Conservation (phyloP, 2,329 filamentous ascomycete genomes). For the Chrysosporium queenslandicum region DNA sequence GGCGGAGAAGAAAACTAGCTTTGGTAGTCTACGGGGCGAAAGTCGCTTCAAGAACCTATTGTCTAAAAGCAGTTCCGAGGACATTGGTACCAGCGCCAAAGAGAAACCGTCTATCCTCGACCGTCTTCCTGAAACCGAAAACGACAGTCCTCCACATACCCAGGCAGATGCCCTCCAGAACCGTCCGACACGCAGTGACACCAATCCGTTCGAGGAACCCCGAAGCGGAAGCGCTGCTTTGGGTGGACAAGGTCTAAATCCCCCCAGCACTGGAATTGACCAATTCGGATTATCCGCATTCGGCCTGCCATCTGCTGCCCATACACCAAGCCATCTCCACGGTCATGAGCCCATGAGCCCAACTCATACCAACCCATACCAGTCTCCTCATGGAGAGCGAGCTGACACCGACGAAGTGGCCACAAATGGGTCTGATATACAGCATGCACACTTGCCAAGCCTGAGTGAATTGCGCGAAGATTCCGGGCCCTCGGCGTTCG, state of each 20-base stretch:
- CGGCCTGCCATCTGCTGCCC: constrained; percentile 50
- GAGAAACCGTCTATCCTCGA: constrained; percentile 48
- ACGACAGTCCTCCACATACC: constrained; percentile 40
- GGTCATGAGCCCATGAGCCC: constrained; percentile 69
- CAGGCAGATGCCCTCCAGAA: constrained; percentile 43
- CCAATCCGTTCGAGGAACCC: constrained; percentile 44
- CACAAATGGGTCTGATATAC: constrained; percentile 45
- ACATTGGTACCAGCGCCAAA: constrained; percentile 43
- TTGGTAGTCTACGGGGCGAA: constrained; percentile 59
- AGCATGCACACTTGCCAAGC: constrained; percentile 42
- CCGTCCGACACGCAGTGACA: constrained; percentile 40
- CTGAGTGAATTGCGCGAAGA: constrained; percentile 47
- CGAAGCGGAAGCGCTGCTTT: constrained; percentile 56
- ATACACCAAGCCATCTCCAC: constrained; percentile 42
- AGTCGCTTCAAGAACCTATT: constrained; percentile 81
- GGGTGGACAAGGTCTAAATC: constrained; percentile 61
- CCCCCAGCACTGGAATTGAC: constrained; percentile 39
- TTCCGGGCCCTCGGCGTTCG: constrained; percentile 43
- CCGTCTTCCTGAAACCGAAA: constrained; percentile 44
- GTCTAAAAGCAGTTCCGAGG: constrained; percentile 64
- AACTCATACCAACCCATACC: constrained; percentile 91
- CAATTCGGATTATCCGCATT: constrained; percentile 52
- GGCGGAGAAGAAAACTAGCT: constrained; percentile 60
- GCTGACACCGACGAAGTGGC: constrained; percentile 53
- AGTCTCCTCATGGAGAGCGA: constrained; percentile 72